Evolutionary conservation across 1,284 basidiomycete species (phyloP), one percentile per base, ranked within the genome.

Genomic region (Cutaneotrichosporon spelunceum): DNA sequence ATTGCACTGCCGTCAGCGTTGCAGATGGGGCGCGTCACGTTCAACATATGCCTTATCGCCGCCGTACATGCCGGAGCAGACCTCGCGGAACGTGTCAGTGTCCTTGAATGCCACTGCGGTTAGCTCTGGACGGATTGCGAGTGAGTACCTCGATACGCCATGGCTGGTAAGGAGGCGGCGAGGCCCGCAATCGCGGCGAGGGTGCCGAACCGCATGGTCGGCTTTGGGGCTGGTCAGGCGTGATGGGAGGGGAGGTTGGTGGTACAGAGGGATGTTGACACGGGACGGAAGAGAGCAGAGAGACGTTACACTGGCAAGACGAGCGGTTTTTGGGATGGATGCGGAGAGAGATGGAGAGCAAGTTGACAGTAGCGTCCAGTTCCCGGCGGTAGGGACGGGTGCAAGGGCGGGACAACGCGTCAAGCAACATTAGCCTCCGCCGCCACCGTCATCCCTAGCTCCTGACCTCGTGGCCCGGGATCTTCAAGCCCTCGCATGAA

Each of bases 51-150:
- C 89, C 42, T 86, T 83, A 58, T 84, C 78, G 57, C 86, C 86
- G 27, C 86, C 90, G 85, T 90, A 95, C 91, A 99, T 96, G 59
- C 94, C 94, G 64, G 88, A 91, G 81, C 94, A 99, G 75, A 89
- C 88, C 83, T 98, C 93, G 56, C 89, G 72, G 47, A 81, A 70
- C 19, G 75, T 69, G 68, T 94, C 91, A 66, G 85, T 85, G 74
- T 82, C 81, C 33, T 66, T 62, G 56, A 79, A 77, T 1, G 70
- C 66, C 14, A 78, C 78, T 78, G 59, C 7, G 4, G 54, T 64
- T 39, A 64, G 62, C 47, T 26, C 8, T 3, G 26, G 4, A 16
- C 7, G 10, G 13, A 24, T 9, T 13, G 2, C n/a, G 36, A 61
- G 36, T 19, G 61, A 61, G 36, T 19, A 63, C 65, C 62, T 42